Evolutionary conservation across 2,329 filamentous ascomycete genomes (phyloP).

Genomic region (Colletotrichum musae): DNA sequence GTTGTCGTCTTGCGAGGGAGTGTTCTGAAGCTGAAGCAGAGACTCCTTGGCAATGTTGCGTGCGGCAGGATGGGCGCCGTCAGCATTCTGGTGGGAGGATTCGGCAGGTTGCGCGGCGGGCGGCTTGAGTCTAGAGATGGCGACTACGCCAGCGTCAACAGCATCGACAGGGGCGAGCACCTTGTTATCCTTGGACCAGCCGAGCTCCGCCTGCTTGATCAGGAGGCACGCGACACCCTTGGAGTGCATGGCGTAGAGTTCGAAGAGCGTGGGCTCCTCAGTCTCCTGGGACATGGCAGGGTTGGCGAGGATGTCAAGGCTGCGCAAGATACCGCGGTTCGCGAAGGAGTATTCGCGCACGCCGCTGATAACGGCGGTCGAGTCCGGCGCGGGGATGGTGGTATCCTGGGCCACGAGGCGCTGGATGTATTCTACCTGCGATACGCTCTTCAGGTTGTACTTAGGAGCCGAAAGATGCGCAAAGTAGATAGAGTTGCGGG

Average conservation of each 20-base stretch:
- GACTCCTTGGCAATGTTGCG: slow-evolving; percentile 54
- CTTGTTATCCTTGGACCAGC: slow-evolving; percentile 93
- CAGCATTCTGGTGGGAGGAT: slow-evolving; percentile 55
- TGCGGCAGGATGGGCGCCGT: slow-evolving; percentile 47
- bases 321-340: slow-evolving; percentile 88
- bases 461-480: slow-evolving; percentile 94
- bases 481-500: slow-evolving; percentile 97
- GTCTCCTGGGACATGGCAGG: slow-evolving; percentile 74
- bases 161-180: slow-evolving; percentile 85
- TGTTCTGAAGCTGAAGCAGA: slow-evolving; percentile 46
- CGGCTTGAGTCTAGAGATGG: slow-evolving; percentile 78
- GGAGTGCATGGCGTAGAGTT: slow-evolving; percentile 97
- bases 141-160: slow-evolving; percentile 79
- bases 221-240: slow-evolving; percentile 93
- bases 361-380: slow-evolving; percentile 97
- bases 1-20: slow-evolving; percentile 49
- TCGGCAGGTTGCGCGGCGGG: slow-evolving; percentile 62
- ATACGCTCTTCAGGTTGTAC: slow-evolving; percentile 86
- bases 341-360: slow-evolving; percentile 95
- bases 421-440: slow-evolving; percentile 90
- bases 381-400: slow-evolving; percentile 86
- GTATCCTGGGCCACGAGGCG: slow-evolving; percentile 81
- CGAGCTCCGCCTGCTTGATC: slow-evolving; percentile 89
- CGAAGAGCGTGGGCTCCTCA: slow-evolving; percentile 85
- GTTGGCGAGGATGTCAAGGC: slow-evolving; percentile 87